These are phyloP conservation scores for Scedosporium boydii DNA, from an alignment of 2,329 filamentous ascomycete species.

Conservation along the genomic window DNA sequence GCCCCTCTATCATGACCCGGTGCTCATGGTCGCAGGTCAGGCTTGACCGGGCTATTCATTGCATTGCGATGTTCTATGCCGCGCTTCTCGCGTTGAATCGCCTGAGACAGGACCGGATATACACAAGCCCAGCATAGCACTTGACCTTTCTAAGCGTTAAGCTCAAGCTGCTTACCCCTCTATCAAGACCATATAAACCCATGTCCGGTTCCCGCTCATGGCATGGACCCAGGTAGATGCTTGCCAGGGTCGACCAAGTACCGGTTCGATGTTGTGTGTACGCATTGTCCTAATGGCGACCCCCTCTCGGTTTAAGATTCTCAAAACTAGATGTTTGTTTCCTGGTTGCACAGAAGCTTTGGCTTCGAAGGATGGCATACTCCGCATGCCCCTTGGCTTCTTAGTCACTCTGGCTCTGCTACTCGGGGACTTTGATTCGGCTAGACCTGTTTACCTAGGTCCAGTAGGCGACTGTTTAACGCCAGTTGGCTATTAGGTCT, in stretches of 20 bases:
- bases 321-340: not conserved
- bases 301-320: not conserved
- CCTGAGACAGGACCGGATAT: not conserved
- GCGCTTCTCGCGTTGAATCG: conserved; percentile 57
- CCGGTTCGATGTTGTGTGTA: not conserved
- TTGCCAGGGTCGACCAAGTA: not conserved
- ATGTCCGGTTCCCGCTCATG: not conserved
- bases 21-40: too few relatives aligned
- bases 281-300: not conserved
- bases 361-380: too few relatives aligned
- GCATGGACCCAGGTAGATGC: not conserved
- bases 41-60: too few relatives aligned
- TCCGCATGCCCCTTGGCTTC: too few relatives aligned
- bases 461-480: not conserved
- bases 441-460: not conserved
- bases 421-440: not conserved
- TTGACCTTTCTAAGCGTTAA: not conserved
- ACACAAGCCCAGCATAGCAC: not conserved
- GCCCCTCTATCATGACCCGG: conserved; percentile 17
- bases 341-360: not conserved
- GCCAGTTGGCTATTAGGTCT: not conserved
- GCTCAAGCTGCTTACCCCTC: not conserved
- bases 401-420: too few relatives aligned
- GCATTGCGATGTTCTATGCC: not conserved
- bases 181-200: not conserved